A percentile compares a stretch with the other conserved stretches of the same genome.
Evolutionary conservation across 495 filamentous ascomycete genomes (phyloP).

Genomic region (Aspergillus affinis): DNA sequence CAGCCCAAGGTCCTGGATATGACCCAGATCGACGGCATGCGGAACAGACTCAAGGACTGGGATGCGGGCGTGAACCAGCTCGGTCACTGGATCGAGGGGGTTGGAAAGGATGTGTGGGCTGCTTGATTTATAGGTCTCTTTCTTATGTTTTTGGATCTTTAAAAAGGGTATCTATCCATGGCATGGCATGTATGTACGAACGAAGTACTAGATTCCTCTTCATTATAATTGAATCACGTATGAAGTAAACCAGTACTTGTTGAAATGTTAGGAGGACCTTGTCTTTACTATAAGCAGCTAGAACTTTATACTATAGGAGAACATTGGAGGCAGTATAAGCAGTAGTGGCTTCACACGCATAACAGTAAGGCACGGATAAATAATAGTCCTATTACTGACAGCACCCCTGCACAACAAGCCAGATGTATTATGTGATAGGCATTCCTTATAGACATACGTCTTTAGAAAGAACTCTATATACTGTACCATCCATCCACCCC

Average conservation of each 20-base stretch:
- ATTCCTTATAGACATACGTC: not conserved
- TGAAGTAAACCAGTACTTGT: too few species aligned
- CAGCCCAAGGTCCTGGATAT: slow-evolving; percentile 97
- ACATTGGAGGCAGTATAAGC: too few species aligned
- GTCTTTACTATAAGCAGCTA: too few species aligned
- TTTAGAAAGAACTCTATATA: not conserved
- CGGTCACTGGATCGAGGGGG: slow-evolving; percentile 90
- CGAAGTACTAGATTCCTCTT: slow-evolving; percentile 17
- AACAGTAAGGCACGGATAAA: too few species aligned
- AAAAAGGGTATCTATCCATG: slow-evolving; percentile 7
- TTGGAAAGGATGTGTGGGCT: slow-evolving; percentile 88
- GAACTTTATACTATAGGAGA: too few species aligned
- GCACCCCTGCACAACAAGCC: too few species aligned
- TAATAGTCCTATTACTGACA: too few species aligned
- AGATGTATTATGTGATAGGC: too few species aligned
- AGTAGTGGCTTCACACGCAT: too few species aligned
- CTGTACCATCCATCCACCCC: too few species aligned
- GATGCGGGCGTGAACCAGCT: slow-evolving; percentile 91
- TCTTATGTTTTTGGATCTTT: slow-evolving; percentile 10
- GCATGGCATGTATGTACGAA: slow-evolving; percentile 20
- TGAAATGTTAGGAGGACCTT: too few species aligned
- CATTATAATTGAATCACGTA: slow-evolving; percentile 14
- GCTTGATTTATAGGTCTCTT: slow-evolving; percentile 47
- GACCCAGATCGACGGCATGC: slow-evolving; percentile 95
- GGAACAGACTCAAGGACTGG: slow-evolving; percentile 84